A percentile compares a stretch with the other conserved stretches of the same genome.
Evolutionary conservation across 176 grass and related monocot genomes (phyloP).

Genomic region (Miscanthus lutarioriparius): DNA sequence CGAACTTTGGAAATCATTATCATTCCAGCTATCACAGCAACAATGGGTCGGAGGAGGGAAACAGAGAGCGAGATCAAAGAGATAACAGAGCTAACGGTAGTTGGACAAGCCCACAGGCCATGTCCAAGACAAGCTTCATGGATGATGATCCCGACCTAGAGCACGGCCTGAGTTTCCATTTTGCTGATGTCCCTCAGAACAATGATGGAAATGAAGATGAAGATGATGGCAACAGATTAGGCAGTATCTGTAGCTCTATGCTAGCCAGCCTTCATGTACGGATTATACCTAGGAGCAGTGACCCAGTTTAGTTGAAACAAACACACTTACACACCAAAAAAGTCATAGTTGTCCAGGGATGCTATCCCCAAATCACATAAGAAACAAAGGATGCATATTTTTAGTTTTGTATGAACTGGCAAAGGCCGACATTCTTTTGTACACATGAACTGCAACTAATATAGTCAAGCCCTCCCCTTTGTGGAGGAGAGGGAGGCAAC

Average conservation of each 20-base stretch:
- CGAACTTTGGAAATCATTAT: slow-evolving; percentile 19
- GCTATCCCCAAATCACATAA: not conserved
- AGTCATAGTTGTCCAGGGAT: not conserved
- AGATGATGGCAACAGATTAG: slow-evolving; percentile 15
- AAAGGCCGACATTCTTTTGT: slow-evolving; percentile 50
- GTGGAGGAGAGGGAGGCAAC: not conserved
- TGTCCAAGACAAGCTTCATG: slow-evolving; percentile 62
- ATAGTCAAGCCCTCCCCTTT: slow-evolving; percentile 15
- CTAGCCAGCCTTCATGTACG: slow-evolving; percentile 58
- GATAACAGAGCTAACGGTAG: slow-evolving; percentile 15
- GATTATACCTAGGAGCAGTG: slow-evolving; percentile 87
- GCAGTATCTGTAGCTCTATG: slow-evolving; percentile 18
- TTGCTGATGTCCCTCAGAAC: slow-evolving; percentile 39
- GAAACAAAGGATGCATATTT: slow-evolving; percentile 8
- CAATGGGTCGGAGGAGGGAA: slow-evolving; percentile 30
- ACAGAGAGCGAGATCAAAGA: slow-evolving; percentile 30
- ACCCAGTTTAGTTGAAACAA: slow-evolving; percentile 54
- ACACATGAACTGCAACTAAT: slow-evolving; percentile 14
- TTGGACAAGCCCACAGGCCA: slow-evolving; percentile 7
- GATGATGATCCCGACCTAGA: slow-evolving; percentile 55
- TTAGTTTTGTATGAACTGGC: slow-evolving; percentile 19
- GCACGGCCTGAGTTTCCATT: slow-evolving; percentile 56
- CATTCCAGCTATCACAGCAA: slow-evolving; percentile 43
- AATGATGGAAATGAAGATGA: slow-evolving; percentile 24
- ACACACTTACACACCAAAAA: not conserved